Evolutionary conservation across 768 basidiomycete species (phyloP).

Genomic region (Russula sp.): DNA sequence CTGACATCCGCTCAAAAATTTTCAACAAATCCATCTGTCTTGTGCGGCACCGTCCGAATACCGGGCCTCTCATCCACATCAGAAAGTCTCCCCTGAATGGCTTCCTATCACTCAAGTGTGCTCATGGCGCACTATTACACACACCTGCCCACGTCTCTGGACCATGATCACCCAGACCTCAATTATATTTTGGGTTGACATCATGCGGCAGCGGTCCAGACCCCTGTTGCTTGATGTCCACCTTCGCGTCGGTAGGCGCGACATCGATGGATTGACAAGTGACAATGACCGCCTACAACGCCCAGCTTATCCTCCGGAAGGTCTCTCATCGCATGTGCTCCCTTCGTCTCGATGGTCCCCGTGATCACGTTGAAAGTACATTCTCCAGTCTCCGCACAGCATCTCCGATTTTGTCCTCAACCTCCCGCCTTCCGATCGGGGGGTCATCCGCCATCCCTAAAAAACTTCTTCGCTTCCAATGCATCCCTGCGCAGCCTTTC

Average conservation of each 20-base stretch:
- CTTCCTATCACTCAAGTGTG: slow-evolving; percentile 25
- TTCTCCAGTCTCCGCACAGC: slow-evolving; percentile 3
- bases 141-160: slow-evolving; percentile 17
- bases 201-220: slow-evolving; percentile 14
- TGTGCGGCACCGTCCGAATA: slow-evolving; percentile 11
- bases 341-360: slow-evolving; percentile 19
- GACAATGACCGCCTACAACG: slow-evolving; percentile 2
- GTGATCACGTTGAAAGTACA: slow-evolving; percentile 6
- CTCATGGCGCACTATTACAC: slow-evolving; percentile 11
- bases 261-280: slow-evolving; percentile 18
- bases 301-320: background rate
- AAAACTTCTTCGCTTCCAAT: background rate
- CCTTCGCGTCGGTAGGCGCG: slow-evolving; percentile 17
- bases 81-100: slow-evolving; percentile 16
- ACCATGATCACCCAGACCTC: slow-evolving; percentile 22
- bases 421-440: too few relatives aligned
- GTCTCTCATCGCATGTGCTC: slow-evolving; percentile 13
- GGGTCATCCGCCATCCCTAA: slow-evolving; percentile 4
- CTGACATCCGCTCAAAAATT: slow-evolving; percentile 17
- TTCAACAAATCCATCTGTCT: slow-evolving; percentile 18
- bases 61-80: background rate
- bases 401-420: slow-evolving; percentile 8
- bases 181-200: slow-evolving; percentile 10
- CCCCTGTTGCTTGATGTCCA: slow-evolving; percentile 19
- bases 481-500: slow-evolving; percentile 10